phyloP scores from a whole-genome alignment of 2,329 filamentous ascomycete genomes.

The Sodiomyces alkalinus region DNA sequence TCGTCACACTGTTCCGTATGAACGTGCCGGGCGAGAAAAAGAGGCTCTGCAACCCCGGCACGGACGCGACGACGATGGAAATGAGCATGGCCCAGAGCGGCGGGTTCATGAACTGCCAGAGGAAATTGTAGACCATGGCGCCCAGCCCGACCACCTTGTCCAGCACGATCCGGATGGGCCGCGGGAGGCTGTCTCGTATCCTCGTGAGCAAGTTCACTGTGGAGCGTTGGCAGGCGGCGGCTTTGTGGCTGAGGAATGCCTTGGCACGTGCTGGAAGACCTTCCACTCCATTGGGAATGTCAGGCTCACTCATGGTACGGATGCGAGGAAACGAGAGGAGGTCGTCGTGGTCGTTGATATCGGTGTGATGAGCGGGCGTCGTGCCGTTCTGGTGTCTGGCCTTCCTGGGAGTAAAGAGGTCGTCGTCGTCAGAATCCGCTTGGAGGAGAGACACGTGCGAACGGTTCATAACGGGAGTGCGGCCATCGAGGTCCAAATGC shows the following conservation, averaged over 20 bases:
- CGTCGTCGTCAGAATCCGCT: conserved; percentile 32
- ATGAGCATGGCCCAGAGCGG: conserved; percentile 93
- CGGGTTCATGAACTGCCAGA: conserved; percentile 96
- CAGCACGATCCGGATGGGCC: conserved; percentile 21
- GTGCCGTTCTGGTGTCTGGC: conserved; percentile 7
- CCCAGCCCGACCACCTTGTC: conserved; percentile 16
- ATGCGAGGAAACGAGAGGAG: conserved; percentile 50
- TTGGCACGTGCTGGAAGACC: conserved; percentile 24
- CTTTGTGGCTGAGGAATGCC: conserved; percentile 16
- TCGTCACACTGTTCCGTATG: conserved; percentile 81
- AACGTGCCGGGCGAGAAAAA: conserved; percentile 89
- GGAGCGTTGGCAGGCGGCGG: conserved; percentile 10
- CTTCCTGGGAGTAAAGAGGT: conserved; percentile 14
- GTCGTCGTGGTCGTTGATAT: conserved; percentile 25
- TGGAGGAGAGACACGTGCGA: conserved; percentile 29
- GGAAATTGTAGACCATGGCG: conserved; percentile 40
- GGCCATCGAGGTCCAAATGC: conserved; percentile 37
- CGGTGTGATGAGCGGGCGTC: conserved; percentile 15
- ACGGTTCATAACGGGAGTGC: conserved; percentile 34
- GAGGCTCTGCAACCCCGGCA: conserved; percentile 64
- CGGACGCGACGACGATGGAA: conserved; percentile 79
- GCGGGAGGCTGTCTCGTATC: conserved; percentile 23
- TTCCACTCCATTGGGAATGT: conserved; percentile 23
- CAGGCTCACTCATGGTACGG: conserved; percentile 24
- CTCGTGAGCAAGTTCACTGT: conserved; percentile 11